Conservation (phyloP, 176 grass and related monocot genomes). For the Hordeum marinum region DNA sequence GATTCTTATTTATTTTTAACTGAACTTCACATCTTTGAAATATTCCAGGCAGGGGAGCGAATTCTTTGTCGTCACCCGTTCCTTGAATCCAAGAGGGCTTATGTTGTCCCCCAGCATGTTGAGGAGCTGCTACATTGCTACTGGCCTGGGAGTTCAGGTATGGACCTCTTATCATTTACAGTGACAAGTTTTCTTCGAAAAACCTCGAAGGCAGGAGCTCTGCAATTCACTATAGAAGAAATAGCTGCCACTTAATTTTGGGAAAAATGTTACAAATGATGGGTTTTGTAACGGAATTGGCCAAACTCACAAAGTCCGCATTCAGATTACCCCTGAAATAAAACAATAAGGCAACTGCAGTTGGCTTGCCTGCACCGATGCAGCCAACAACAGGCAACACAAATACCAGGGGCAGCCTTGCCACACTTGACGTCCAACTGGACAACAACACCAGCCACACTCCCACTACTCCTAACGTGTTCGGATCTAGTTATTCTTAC, state of each 20-base stretch:
- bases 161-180: slow-evolving; percentile 7
- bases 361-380: not conserved
- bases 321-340: not conserved
- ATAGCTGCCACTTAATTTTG: not conserved
- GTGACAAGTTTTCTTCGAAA: not conserved
- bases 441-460: not conserved
- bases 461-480: not conserved
- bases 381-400: not conserved
- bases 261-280: not conserved
- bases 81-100: slow-evolving; percentile 95
- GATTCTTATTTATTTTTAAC: not conserved
- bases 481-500: not conserved
- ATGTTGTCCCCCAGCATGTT: slow-evolving; percentile 81
- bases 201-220: not conserved
- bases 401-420: not conserved
- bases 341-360: not conserved
- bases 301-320: not conserved
- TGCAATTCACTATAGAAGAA: not conserved
- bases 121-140: slow-evolving; percentile 94
- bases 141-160: slow-evolving; percentile 83
- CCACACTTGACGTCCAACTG: not conserved
- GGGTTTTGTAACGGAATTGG: not conserved
- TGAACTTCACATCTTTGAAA: slow-evolving; percentile 23
- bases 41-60: slow-evolving; percentile 72
- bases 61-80: slow-evolving; percentile 94